A percentile compares a stretch with the other conserved stretches of the same genome.
phyloP scores from a whole-genome alignment of 306 rosid species.

The Quercus gilva region DNA sequence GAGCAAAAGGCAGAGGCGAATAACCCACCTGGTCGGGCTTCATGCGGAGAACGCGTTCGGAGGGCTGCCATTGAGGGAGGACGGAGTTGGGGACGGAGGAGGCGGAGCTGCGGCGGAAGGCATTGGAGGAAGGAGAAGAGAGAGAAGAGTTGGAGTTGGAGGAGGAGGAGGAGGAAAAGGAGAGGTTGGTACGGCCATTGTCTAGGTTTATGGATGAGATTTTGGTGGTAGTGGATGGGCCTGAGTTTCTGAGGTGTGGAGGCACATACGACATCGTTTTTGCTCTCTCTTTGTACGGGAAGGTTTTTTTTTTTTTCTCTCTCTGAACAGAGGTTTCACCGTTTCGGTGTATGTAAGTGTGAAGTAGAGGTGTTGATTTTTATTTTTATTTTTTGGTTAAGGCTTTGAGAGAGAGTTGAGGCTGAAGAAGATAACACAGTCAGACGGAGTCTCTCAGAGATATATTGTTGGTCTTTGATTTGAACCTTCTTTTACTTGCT shows the following conservation, averaged over 20 bases:
- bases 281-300: not conserved
- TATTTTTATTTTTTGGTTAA: too few species aligned
- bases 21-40: conserved; percentile 55
- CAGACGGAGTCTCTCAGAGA: too few species aligned
- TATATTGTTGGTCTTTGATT: too few species aligned
- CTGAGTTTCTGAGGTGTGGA: conserved; percentile 66
- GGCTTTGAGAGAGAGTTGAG: too few species aligned
- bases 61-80: conserved; percentile 69
- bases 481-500: not conserved
- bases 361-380: too few species aligned
- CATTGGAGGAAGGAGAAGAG: conserved; percentile 33
- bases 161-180: conserved; percentile 22
- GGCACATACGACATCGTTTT: conserved; percentile 88
- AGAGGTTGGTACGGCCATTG: conserved; percentile 46
- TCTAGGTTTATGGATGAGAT: conserved; percentile 40
- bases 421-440: too few species aligned
- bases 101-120: conserved; percentile 53
- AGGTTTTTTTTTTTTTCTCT: not conserved
- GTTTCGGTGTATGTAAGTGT: too few species aligned
- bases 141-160: conserved; percentile 15
- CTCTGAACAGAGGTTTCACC: not conserved
- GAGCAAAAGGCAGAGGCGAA: not conserved
- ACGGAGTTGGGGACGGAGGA: conserved; percentile 43
- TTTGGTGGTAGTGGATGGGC: conserved; percentile 42
- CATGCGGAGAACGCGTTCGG: conserved; percentile 81